Conservation (phyloP, 257 asterid genomes). For the Solanum rostratum region DNA sequence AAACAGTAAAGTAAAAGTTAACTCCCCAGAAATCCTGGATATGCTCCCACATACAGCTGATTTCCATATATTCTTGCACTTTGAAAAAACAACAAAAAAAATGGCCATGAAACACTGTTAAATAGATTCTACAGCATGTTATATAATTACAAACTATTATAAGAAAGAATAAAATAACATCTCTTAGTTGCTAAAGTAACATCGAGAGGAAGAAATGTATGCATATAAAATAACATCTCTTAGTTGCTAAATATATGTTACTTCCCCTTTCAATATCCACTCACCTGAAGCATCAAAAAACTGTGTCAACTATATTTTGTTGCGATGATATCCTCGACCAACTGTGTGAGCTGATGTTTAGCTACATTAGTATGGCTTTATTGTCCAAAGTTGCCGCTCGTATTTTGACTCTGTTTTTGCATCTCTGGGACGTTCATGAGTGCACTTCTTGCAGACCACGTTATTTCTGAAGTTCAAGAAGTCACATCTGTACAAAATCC, state of each 20-base stretch:
- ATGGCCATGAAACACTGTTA: neutral
- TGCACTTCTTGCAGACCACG: constrained; percentile 59
- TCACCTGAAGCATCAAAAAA: neutral
- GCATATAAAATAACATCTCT: too few species aligned
- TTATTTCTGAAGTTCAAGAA: constrained; percentile 54
- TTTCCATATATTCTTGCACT: neutral
- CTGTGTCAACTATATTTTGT: neutral
- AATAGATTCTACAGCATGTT: neutral
- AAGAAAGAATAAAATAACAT: neutral
- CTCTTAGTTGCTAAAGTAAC: too few species aligned
- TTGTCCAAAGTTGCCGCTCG: constrained; percentile 31
- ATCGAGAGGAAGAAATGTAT: too few species aligned
- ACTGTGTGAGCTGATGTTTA: neutral
- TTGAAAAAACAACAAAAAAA: neutral
- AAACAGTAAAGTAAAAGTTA: neutral
- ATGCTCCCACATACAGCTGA: neutral
- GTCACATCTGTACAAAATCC: constrained; percentile 45
- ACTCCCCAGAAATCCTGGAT: neutral
- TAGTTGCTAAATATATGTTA: neutral
- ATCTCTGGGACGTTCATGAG: constrained; percentile 28
- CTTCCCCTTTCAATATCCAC: neutral
- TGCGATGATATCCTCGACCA: neutral
- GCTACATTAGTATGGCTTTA: constrained; percentile 31
- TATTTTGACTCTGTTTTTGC: neutral
- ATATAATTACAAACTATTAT: neutral